phyloP scores from a whole-genome alignment of 1,139 yeast genomes.

The Lizanozyma gosingica region DNA sequence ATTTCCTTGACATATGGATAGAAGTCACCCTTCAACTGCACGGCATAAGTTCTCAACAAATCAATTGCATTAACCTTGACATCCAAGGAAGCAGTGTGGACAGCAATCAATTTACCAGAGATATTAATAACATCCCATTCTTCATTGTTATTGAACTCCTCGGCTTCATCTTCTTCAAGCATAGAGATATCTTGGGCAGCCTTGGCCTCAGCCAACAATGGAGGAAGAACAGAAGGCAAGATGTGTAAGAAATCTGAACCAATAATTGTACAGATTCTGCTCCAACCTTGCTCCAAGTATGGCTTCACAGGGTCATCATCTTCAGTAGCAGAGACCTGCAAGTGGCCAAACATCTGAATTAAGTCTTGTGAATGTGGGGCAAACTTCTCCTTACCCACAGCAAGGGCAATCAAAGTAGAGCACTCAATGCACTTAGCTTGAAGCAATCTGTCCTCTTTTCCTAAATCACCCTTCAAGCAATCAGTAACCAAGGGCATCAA shows the following conservation, averaged over 20 bases:
- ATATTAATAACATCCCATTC: constrained; percentile 94
- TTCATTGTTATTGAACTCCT: constrained; percentile 72
- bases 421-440: constrained; percentile 96
- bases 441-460: constrained; percentile 67
- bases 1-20: constrained; percentile 77
- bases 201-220: constrained; percentile 74
- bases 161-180: constrained; percentile 82
- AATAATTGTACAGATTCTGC: constrained; percentile 77
- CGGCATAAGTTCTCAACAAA: constrained; percentile 77
- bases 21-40: constrained; percentile 74
- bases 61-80: constrained; percentile 93
- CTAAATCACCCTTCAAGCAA: constrained; percentile 73
- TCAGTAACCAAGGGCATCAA: constrained; percentile 84
- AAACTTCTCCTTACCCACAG: constrained; percentile 93
- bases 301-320: constrained; percentile 83
- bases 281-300: constrained; percentile 94
- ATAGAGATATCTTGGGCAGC: constrained; percentile 85
- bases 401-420: constrained; percentile 85
- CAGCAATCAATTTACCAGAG: constrained; percentile 89
- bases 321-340: constrained; percentile 51
- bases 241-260: constrained; percentile 86
- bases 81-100: constrained; percentile 85
- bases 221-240: constrained; percentile 83
- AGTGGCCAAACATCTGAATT: constrained; percentile 61
- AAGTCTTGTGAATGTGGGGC: constrained; percentile 67